Base-by-base conservation (phyloP, 148 eudicot species). In the Rhododendron henanense region DNA sequence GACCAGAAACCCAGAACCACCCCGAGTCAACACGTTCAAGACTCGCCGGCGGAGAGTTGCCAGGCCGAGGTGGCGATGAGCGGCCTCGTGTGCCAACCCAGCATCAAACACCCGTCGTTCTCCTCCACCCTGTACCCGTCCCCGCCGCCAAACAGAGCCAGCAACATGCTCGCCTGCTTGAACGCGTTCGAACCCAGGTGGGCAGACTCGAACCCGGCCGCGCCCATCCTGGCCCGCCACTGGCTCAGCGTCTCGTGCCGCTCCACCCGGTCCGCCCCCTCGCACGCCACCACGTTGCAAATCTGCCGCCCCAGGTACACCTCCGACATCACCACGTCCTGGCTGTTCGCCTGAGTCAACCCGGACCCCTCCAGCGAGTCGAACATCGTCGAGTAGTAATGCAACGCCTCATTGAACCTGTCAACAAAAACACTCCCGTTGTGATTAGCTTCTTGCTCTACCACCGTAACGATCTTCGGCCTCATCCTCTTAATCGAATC, bases 1-100 rank as follows among this genome's bases (percentile, higher is more conserved):
- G 57, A 78, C 81, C 59, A 5, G 50, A 78, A 45, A 5, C 5
- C 4, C 4, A 35, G 23, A 47, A 7, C 44, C 0, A 23, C 61
- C 9, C 85, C 74, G 85, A 85, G 86, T 86, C 74, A 4, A 87
- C 89, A 53, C 88, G 73, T 50, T 63, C 31, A 53, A 6, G 37
- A 84, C 82, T 76, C 89, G n/a, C 57, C 78, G 48, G 87, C 55
- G 65, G 82, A 77, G 80, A 90, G 89, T 89, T 91, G 96, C 99
- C 99, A 97, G 11, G 99, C 99, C 2, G 99, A 97, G 71, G 99
- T 94, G 35, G 99, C 94, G 45, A 97, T 95, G n/a, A 95, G 91
- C n/a, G 99, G 95, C 44, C 99, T 87, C 0, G 93, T 92, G 77
- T 97, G 98, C 99, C 99, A 97, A 0, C 96, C 96, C 55, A 97